Evolutionary conservation across 495 filamentous ascomycete genomes (phyloP), one percentile per base, ranked within the genome.

Genomic region (Echria macrotheca): DNA sequence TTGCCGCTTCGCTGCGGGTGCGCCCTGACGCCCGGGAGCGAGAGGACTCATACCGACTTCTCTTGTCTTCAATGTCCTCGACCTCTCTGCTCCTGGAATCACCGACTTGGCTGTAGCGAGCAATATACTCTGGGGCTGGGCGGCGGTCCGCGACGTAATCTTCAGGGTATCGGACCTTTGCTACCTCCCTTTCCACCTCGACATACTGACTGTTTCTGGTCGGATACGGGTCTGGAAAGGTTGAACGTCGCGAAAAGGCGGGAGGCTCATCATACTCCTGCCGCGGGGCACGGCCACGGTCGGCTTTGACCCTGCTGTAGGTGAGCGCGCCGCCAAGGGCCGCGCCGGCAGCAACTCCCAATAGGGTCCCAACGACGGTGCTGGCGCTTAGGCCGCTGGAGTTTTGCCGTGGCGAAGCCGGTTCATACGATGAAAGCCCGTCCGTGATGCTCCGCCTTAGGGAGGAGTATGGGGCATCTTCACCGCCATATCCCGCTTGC

Each of bases 251-350:
- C 10, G 58, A 50, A 43, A 69, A 66, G 10, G 57, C 17, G 15
- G 68, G 60, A 22, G 38, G 38, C 10, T 17, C 17, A 7, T 69
- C 69, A 46, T 58, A 69, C 1, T 68, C 69, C 25, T 69, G 61
- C 2, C 53, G 61, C 52, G 74, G 56, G 60, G 61, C 58, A 25
- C 61, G 73, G 29, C 71, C 64, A 6, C 67, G 63, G 50, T 82
- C 84, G 22, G 73, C 65, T 53, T 74, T 81, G 47, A 75, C 70
- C 69, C 87, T 82, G 28, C 83, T 81, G 61, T 91, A 91, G 1
- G 85, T 83, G 29, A 89, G 60, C 0, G 82, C 84, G 11, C 84
- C 85, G 41, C 85, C 89, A 2, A 85, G 79, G 7, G 85, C 86
- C 14, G 83, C 88, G 18, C 66, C 64, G 10, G 85, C 86, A 14